These are phyloP conservation scores for Alternaria arborescens DNA, from an alignment of 2,329 filamentous ascomycete species.

Conservation along the genomic window DNA sequence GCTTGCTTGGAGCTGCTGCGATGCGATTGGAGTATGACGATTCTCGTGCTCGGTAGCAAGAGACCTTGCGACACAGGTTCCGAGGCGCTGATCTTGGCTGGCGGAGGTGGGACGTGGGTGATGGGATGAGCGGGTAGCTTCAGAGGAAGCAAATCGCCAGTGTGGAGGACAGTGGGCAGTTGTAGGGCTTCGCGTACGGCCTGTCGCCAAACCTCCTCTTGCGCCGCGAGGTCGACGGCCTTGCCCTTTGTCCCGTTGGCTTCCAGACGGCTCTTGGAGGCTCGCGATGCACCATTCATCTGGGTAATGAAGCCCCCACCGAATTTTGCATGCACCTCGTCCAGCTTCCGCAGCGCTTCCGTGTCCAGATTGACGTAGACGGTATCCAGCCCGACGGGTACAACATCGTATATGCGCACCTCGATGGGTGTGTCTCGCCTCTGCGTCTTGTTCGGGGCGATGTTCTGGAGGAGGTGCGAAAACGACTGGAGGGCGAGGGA, in stretches of 20 bases:
- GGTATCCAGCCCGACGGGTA: constrained; percentile 80
- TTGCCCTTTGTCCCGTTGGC: constrained; percentile 50
- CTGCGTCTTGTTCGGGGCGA: constrained; percentile 78
- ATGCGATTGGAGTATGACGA: constrained; percentile 77
- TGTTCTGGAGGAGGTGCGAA: constrained; percentile 73
- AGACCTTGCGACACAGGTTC: constrained; percentile 93
- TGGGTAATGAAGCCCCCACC: constrained; percentile 66
- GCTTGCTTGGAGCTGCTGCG: constrained; percentile 60
- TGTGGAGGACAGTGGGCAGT: constrained; percentile 78
- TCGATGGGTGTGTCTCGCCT: constrained; percentile 82
- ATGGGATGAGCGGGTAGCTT: constrained; percentile 81
- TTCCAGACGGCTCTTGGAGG: constrained; percentile 42
- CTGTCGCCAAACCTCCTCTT: constrained; percentile 48
- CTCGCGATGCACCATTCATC: constrained; percentile 45
- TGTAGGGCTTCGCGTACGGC: constrained; percentile 76
- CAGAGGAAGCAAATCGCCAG: constrained; percentile 82
- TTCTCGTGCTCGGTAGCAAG: constrained; percentile 78
- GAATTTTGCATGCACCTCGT: constrained; percentile 84
- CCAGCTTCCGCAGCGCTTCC: constrained; percentile 78
- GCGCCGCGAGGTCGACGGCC: constrained; percentile 32
- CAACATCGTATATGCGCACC: constrained; percentile 81
- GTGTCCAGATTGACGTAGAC: constrained; percentile 88
- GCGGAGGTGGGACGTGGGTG: constrained; percentile 83
- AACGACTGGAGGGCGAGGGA: constrained; percentile 82
- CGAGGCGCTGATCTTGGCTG: constrained; percentile 89